Base-by-base conservation (phyloP, 1,139 yeast species). In the Yamadazyma oceani region DNA sequence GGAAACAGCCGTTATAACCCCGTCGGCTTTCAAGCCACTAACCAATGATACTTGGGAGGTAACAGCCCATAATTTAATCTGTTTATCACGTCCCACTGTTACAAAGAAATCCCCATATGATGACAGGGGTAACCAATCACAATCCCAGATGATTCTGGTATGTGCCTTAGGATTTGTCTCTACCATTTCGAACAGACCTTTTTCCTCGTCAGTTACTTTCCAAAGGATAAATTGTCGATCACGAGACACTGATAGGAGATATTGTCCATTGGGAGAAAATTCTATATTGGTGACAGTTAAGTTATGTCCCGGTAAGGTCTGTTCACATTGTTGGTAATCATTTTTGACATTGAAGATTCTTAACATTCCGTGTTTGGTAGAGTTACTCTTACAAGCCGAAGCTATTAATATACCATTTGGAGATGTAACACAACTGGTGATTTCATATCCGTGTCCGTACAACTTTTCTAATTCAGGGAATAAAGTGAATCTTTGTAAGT, bases 371-470 rank as follows among this genome's bases (percentile, higher is more conserved):
- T 92, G 97, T 45, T 80, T 80, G 24, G 79, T 75, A 6, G 81
- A 78, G 57, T 92, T 92, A 8, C 97, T 90, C 45, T 82, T 78
- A 66, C 97, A 92, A n/a, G 97, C 87, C 8, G 95, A 81, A 1
- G 96, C 96, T 34, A 90, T 73, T 23, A 85, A 60, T 26, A 63
- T 59, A n/a, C 80, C 76, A 51, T 76, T 80, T 11, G 83, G 81
- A 3, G 87, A 77, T 1, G 82, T 75, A 37, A 87, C 95, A 36
- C 90, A 73, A 32, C 95, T 75, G 0, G 89, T 79, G 34, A 90
- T 81, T 59, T 94, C 99, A 62, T 89, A 94, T 11, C 99, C 99
- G 59, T 94, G 99, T 0, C 98, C 98, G 54, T 92, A 94, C 35
- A 94, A 64, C 57, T 94, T 94, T 53, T 94, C 98, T 38, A 83